Evolutionary conservation across 31 red algal genomes (phyloP).

Genomic region (Bonnemaisonia californica): DNA sequence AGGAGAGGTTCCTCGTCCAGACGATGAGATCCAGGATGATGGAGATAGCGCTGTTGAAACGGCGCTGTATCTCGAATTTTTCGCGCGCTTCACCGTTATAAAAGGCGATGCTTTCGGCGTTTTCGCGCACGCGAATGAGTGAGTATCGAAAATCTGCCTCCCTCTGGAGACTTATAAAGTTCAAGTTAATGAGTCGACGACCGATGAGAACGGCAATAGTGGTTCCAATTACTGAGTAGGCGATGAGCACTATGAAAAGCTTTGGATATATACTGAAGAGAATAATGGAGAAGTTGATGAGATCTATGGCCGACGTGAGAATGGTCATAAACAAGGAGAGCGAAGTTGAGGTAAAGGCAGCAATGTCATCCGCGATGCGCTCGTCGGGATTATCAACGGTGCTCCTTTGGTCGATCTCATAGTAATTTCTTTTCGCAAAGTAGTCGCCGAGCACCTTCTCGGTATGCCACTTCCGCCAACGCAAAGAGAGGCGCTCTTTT

Average conservation of each 20-base stretch:
- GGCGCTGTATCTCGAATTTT: conserved; percentile 38
- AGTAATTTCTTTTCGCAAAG: conserved; percentile 81
- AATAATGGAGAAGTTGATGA: conserved; percentile 89
- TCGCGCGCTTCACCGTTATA: conserved; percentile 84
- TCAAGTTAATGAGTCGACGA: conserved; percentile 73
- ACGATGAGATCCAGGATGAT: conserved; percentile 73
- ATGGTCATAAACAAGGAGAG: conserved; percentile 84
- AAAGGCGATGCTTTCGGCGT: conserved; percentile 94
- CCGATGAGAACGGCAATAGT: conserved; percentile 66
- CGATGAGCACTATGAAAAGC: conserved; percentile 79
- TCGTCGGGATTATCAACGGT: conserved; percentile 97
- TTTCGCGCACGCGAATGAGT: conserved; percentile 90
- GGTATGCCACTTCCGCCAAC: conserved; percentile 94
- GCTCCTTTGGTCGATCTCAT: conserved; percentile 73
- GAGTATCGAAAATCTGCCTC: conserved; percentile 97
- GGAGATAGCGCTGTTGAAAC: conserved; percentile 58
- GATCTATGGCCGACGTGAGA: conserved; percentile 79
- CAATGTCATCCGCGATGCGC: conserved; percentile 92
- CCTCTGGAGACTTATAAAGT: conserved; percentile 78
- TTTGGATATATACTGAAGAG: conserved; percentile 86
- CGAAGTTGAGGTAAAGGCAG: conserved; percentile 80
- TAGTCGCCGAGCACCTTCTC: conserved; percentile 78
- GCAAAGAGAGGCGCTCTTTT: conserved; percentile 73
- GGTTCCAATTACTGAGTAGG: conserved; percentile 83
- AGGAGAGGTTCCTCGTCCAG: conserved; percentile 76